These are phyloP conservation scores for Cordyceps tenuipes DNA, from an alignment of 2,329 filamentous ascomycete species.

Conservation along the genomic window DNA sequence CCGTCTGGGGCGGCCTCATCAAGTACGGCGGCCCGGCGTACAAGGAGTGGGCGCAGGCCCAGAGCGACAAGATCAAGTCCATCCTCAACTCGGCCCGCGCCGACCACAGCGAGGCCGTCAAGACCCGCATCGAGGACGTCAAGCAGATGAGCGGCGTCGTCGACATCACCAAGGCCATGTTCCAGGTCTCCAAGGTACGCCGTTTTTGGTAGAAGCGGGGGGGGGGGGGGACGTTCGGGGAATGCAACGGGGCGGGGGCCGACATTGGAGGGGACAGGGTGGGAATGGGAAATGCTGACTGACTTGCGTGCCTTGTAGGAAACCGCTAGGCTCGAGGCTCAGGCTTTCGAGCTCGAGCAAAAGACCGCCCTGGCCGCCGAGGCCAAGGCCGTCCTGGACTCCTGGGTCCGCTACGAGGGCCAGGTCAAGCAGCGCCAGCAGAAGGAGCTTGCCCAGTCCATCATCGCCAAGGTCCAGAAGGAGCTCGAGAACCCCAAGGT, in stretches of 20 bases:
- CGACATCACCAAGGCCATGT: constrained; percentile 93
- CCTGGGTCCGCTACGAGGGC: constrained; percentile 96
- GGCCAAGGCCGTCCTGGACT: constrained; percentile 93
- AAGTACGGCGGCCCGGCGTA: constrained; percentile 92
- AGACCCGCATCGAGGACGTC: constrained; percentile 88
- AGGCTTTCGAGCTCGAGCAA: constrained; percentile 97
- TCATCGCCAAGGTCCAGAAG: constrained; percentile 98
- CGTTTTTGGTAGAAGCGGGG: neutral
- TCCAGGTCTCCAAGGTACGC: constrained; percentile 92
- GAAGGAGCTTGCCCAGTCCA: constrained; percentile 81
- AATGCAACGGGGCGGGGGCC: neutral
- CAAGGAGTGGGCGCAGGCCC: constrained; percentile 81
- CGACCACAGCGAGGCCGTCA: constrained; percentile 93
- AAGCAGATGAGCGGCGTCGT: constrained; percentile 91
- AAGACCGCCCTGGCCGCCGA: constrained; percentile 84
- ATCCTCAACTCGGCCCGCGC: constrained; percentile 90
- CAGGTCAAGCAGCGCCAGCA: constrained; percentile 99
- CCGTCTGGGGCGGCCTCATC: constrained; percentile 85
- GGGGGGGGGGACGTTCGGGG: neutral
- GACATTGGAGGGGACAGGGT: too few relatives aligned
- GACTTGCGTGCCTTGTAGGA: constrained; percentile 49
- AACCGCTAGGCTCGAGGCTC: constrained; percentile 89
- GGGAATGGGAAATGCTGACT: constrained; percentile 17
- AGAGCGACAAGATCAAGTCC: constrained; percentile 86
- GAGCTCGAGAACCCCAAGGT: constrained; percentile 97